Percentiles rank a stretch among this genome's conserved stretches.
Evolutionary conservation across 768 basidiomycete species (phyloP).

Genomic region (Astraeus odoratus): DNA sequence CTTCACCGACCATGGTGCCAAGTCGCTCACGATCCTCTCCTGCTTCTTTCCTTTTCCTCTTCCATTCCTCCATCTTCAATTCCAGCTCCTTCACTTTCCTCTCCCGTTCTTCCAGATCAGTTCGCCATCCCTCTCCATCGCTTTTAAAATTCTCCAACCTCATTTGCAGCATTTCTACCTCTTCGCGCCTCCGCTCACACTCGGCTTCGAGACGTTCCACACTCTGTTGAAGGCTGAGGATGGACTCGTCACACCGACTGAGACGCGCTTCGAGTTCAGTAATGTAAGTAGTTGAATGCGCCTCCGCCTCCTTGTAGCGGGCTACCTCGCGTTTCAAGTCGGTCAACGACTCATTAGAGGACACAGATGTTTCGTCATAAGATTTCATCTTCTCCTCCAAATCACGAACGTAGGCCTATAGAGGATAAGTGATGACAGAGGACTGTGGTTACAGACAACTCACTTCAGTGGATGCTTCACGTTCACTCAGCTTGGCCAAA

Average conservation of each 20-base stretch:
- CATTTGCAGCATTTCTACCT: constrained; percentile 62
- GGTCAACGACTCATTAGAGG: constrained; percentile 70
- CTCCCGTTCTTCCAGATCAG: constrained; percentile 82
- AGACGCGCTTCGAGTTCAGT: constrained; percentile 80
- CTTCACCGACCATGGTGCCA: constrained; percentile 60
- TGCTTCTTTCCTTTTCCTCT: constrained; percentile 61
- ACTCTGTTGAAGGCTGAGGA: constrained; percentile 57
- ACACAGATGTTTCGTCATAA: constrained; percentile 72
- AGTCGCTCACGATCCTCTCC: constrained; percentile 61
- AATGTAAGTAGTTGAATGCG: constrained; percentile 70
- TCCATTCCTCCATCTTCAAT: constrained; percentile 71
- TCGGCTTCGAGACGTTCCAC: constrained; percentile 77
- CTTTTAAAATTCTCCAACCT: constrained; percentile 62
- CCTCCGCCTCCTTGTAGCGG: constrained; percentile 70
- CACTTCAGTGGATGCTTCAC: constrained; percentile 91
- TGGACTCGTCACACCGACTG: constrained; percentile 69
- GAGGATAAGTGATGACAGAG: constrained; percentile 1
- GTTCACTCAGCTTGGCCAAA: constrained; percentile 75
- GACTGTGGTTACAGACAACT: constrained; percentile 13
- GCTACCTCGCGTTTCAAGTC: constrained; percentile 82
- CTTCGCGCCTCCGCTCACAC: constrained; percentile 62
- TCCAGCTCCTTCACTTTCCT: constrained; percentile 70
- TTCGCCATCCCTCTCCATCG: constrained; percentile 77
- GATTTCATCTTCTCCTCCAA: constrained; percentile 87
- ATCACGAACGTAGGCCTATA: constrained; percentile 86